A percentile compares a stretch with the other conserved stretches of the same genome.
Evolutionary conservation across 2,329 filamentous ascomycete species (phyloP).

Genomic region (Aspergillus luchuensis): DNA sequence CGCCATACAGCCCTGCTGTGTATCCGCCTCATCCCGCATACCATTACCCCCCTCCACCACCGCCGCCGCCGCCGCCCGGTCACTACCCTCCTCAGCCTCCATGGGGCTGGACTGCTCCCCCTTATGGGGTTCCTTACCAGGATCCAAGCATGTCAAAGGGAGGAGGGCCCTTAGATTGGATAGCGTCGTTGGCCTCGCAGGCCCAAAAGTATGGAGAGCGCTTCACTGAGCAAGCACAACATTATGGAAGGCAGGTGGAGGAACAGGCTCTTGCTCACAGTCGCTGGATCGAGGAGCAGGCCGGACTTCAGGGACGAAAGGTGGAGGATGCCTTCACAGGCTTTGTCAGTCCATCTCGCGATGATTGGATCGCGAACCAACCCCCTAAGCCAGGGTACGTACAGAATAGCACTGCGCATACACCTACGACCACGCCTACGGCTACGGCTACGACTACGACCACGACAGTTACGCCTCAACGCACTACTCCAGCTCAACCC

Average conservation of each 20-base stretch:
- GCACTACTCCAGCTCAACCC: constrained; percentile 3
- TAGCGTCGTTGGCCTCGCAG: constrained; percentile 38
- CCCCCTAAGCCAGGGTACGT: constrained; percentile 19
- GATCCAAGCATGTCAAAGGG: constrained; percentile 28
- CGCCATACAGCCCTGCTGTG: constrained; percentile 21
- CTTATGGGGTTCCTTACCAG: constrained; percentile 24
- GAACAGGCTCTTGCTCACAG: constrained; percentile 41
- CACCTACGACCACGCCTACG: constrained; percentile 4
- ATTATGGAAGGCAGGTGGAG: constrained; percentile 43
- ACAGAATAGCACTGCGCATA: constrained; percentile 14
- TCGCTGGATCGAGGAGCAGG: constrained; percentile 43
- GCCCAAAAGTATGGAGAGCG: constrained; percentile 45
- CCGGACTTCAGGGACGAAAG: constrained; percentile 33
- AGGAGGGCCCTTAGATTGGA: constrained; percentile 36
- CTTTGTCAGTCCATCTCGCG: constrained; percentile 14
- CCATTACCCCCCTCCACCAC: constrained; percentile 21
- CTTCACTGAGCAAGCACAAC: constrained; percentile 38
- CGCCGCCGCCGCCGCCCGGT: constrained; percentile 14
- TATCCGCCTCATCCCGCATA: constrained; percentile 25
- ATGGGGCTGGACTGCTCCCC: constrained; percentile 33
- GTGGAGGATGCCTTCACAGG: constrained; percentile 24
- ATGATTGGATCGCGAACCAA: constrained; percentile 19
- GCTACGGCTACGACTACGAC: neutral
- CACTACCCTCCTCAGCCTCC: constrained; percentile 23
- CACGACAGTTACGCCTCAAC: neutral